Percentiles rank a stretch among this genome's conserved stretches.
phyloP scores from a whole-genome alignment of 2,329 filamentous ascomycete genomes.

The Sporothrix dimorphospora region DNA sequence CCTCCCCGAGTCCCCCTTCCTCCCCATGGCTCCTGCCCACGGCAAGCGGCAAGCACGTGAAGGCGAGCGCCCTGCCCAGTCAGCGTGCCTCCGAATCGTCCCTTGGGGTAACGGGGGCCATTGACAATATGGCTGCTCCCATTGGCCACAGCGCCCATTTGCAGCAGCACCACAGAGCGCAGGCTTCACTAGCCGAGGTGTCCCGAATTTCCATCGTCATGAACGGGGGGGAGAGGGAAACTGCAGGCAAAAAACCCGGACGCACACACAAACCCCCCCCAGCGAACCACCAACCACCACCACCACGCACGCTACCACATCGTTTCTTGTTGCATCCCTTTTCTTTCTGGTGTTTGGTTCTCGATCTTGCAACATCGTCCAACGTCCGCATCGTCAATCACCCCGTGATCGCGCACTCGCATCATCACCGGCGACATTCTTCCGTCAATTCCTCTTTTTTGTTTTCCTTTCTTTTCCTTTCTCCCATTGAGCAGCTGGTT shows the following conservation, averaged over 20 bases:
- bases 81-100: slow-evolving; percentile 33
- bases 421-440: slow-evolving; percentile 7
- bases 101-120: slow-evolving; percentile 28
- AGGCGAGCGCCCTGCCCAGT: slow-evolving; percentile 27
- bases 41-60: slow-evolving; percentile 19
- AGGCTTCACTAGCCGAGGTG: slow-evolving; percentile 35
- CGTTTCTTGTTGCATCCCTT: not conserved
- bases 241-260: slow-evolving; percentile 24
- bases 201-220: slow-evolving; percentile 36
- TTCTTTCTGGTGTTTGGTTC: not conserved
- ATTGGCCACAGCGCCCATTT: slow-evolving; percentile 29
- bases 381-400: not conserved
- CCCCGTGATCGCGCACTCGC: slow-evolving; percentile 11
- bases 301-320: slow-evolving; percentile 7
- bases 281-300: not conserved
- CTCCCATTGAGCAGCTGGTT: not conserved
- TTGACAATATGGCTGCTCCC: slow-evolving; percentile 32
- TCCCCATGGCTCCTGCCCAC: slow-evolving; percentile 15
- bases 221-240: slow-evolving; percentile 19
- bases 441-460: slow-evolving; percentile 6
- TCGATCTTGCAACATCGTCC: not conserved
- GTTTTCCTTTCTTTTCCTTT: not conserved
- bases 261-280: slow-evolving; percentile 8
- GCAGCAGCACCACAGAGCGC: slow-evolving; percentile 24
- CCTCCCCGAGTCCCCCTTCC: not conserved